Evolutionary conservation across 2,329 filamentous ascomycete genomes (phyloP).

Genomic region (Colletotrichum limetticola): DNA sequence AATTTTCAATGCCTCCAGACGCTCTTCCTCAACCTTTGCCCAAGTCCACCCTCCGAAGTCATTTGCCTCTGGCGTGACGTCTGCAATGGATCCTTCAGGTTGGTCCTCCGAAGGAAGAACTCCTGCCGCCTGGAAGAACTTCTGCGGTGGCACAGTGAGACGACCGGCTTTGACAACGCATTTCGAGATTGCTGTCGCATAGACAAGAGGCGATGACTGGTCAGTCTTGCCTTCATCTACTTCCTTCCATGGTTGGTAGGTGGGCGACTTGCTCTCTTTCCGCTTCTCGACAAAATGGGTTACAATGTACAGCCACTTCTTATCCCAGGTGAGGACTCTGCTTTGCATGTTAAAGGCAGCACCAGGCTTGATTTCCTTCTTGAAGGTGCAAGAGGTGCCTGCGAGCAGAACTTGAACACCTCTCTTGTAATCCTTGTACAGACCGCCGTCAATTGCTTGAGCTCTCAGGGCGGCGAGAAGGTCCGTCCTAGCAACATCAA

Average conservation of each 20-base stretch:
- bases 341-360: slow-evolving; percentile 79
- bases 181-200: slow-evolving; percentile 79
- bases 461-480: slow-evolving; percentile 50
- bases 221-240: slow-evolving; percentile 51
- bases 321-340: slow-evolving; percentile 46
- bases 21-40: slow-evolving; percentile 25
- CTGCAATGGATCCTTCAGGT: background rate
- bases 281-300: slow-evolving; percentile 43
- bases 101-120: background rate
- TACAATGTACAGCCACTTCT: slow-evolving; percentile 45
- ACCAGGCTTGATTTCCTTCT: slow-evolving; percentile 76
- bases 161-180: slow-evolving; percentile 86
- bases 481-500: slow-evolving; percentile 61
- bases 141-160: slow-evolving; percentile 79
- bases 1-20: slow-evolving; percentile 2
- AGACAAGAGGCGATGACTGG: slow-evolving; percentile 36
- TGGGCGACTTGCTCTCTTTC: slow-evolving; percentile 49
- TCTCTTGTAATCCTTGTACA: slow-evolving; percentile 54
- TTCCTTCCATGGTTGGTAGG: slow-evolving; percentile 54
- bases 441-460: slow-evolving; percentile 35
- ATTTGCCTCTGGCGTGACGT: background rate
- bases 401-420: slow-evolving; percentile 72
- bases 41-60: slow-evolving; percentile 22
- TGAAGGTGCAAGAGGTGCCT: slow-evolving; percentile 78
- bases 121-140: slow-evolving; percentile 23